Evolutionary conservation across 805 yeast genomes (phyloP), one percentile per base, ranked within the genome.

Genomic region (Helenozyma rhizophorensis): DNA sequence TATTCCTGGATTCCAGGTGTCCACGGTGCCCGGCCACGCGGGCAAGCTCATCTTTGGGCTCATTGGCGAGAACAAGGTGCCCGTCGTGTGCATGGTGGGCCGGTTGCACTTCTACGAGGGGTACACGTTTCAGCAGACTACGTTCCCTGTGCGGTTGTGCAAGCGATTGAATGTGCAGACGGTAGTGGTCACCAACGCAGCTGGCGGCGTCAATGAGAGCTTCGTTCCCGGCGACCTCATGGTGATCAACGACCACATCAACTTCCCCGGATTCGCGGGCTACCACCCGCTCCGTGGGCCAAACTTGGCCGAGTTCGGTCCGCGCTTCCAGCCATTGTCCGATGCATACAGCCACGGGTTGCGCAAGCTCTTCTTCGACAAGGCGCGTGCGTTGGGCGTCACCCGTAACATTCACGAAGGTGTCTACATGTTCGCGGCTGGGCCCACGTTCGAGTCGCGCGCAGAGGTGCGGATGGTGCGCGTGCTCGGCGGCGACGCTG

Each of bases 41-140:
- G 97, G 97, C 0, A 73, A 78, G 44, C 68, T 90, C 13, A 65
- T 88, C 4, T 81, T 87, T 57, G 97, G 97, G 2, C 57, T 57
- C 11, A 78, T 90, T 38, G 89, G 90, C 4, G 43, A 43, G 36
- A 77, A 78, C 25, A 68, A 68, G 23, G 83, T 82, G 1, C 90
- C 95, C 0, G 94, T 89, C 0, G 76, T 89, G 53, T 79, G 95
- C 47, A 88, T 90, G 95, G 88, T 85, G 40, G 98, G 98, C 5
- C 70, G 98, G 45, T 65, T 90, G 36, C 97, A 89, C 41, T 82
- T 80, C 44, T 90, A 90, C 53, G 98, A 90, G 58, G 98, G 98
- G 1, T 82, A 87, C 58, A 68, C 76, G n/a, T 76, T 88, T 44
- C 76, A 74, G 38, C 84, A 83, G 33, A 81, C 95, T 1, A 86